phyloP scores from a whole-genome alignment of 192 early-diverging fungal species.

The Coemansia sp. region DNA sequence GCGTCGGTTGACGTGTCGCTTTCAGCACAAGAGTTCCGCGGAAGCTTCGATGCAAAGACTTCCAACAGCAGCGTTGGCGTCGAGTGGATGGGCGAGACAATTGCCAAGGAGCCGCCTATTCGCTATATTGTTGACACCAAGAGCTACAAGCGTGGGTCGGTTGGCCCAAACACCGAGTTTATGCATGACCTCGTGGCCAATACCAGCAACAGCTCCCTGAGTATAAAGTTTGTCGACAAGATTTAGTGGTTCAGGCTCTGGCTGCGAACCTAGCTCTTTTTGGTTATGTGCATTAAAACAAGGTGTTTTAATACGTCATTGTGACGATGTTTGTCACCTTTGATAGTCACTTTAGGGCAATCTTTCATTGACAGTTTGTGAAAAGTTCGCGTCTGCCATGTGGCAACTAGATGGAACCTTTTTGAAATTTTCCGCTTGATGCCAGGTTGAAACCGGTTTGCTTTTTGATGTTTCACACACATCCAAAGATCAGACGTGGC shows the following conservation, averaged over 20 bases:
- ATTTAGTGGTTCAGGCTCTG: neutral
- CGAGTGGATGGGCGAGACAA: neutral
- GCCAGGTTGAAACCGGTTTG: too few species aligned
- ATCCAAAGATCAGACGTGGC: too few species aligned
- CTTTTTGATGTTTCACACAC: too few species aligned
- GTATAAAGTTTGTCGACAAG: slow-evolving; percentile 1
- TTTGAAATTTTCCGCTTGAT: too few species aligned
- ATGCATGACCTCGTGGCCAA: slow-evolving; percentile 5
- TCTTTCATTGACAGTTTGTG: too few species aligned
- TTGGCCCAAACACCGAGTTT: neutral
- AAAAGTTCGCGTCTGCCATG: too few species aligned
- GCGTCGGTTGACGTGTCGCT: neutral
- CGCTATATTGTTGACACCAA: slow-evolving; percentile 1
- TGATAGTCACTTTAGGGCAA: too few species aligned
- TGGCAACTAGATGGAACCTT: too few species aligned
- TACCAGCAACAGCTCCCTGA: neutral
- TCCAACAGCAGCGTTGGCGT: slow-evolving; percentile 3
- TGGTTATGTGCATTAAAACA: too few species aligned
- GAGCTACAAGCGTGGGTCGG: slow-evolving; percentile 5
- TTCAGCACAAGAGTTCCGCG: neutral
- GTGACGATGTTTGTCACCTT: too few species aligned
- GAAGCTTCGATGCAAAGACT: slow-evolving; percentile 4
- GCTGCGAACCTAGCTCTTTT: too few species aligned
- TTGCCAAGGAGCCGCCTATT: neutral
- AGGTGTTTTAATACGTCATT: too few species aligned